Base-by-base conservation (phyloP, 169 alveolate genomes). In the Theileria parva region DNA sequence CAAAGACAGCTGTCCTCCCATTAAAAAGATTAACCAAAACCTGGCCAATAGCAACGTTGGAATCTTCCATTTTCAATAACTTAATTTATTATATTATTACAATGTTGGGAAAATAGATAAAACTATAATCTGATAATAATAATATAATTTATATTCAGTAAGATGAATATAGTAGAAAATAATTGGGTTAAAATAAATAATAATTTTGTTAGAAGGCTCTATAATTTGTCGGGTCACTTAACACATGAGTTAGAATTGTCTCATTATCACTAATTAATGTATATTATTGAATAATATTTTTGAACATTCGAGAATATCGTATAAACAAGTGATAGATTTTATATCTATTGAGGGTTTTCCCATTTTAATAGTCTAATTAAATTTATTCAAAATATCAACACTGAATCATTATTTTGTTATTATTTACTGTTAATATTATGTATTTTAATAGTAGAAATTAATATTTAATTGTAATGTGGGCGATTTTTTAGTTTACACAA, bases 1-100 rank as follows among this genome's bases (percentile, higher is more conserved):
- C 74, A 61, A 74, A 13, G n/a, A 81, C 88, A 32, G 85, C 88
- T 64, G 85, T 81, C 73, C 55, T 66, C 75, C 88, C 88, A 84
- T 81, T 67, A 65, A 81, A 76, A 19, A 75, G 85, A 72, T 70
- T 81, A 59, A 81, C 53, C 64, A 81, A 70, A 53, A 71, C 85
- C 83, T 81, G 88, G 9, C 78, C 79, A 67, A 34, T 74, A 72
- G 68, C 64, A 74, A 34, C 5, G 9, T 50, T 70, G 28, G 53
- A 21, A 53, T 53, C 55, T 27, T 70, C 78, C 78, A 70, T 70
- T 27, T 23, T 70, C 34, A 51, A 28, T n/a, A 19, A 19, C 66
- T 19, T 13, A 17, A 21, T 57, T 21, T 57, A 57, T n/a, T 25
- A 57, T 21, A 25, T 65, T 21, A 65, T 37, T 19, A 32, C 57